Evolutionary conservation across 2,329 filamentous ascomycete genomes (phyloP).

Genomic region (Talaromyces sp.): DNA sequence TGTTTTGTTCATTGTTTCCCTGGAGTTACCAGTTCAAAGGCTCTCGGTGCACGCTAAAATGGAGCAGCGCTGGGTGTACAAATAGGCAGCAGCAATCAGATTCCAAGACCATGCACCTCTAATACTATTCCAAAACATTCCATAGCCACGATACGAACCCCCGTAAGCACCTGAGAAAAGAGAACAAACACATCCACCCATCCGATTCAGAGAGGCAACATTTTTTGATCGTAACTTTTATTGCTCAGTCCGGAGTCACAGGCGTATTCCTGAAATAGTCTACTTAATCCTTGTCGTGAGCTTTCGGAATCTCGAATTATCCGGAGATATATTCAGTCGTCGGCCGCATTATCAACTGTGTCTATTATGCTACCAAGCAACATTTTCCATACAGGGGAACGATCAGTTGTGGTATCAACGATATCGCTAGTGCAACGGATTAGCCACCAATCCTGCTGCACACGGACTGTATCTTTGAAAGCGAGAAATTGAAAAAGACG

Average conservation of each 20-base stretch:
- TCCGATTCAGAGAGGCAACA: neutral
- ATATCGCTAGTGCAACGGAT: neutral
- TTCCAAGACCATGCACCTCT: neutral
- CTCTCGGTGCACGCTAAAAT: neutral
- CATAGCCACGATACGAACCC: neutral
- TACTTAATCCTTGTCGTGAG: neutral
- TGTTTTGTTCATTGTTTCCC: too few relatives aligned
- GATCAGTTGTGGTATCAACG: constrained; percentile 4
- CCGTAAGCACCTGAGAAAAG: constrained; percentile 1
- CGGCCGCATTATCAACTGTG: neutral
- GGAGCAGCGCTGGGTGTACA: neutral
- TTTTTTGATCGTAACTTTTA: neutral
- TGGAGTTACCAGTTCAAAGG: neutral
- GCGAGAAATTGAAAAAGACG: neutral
- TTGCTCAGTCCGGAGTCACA: neutral
- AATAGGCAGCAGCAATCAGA: neutral
- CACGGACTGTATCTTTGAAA: neutral
- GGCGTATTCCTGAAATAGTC: neutral
- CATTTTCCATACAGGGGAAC: constrained; percentile 9
- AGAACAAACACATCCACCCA: neutral
- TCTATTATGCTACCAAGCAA: constrained; percentile 3
- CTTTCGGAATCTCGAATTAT: neutral
- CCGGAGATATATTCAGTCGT: neutral
- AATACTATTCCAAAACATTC: neutral
- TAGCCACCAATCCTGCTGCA: neutral